phyloP scores from a whole-genome alignment of 805 yeast species.

The Middelhovenomyces tepae region DNA sequence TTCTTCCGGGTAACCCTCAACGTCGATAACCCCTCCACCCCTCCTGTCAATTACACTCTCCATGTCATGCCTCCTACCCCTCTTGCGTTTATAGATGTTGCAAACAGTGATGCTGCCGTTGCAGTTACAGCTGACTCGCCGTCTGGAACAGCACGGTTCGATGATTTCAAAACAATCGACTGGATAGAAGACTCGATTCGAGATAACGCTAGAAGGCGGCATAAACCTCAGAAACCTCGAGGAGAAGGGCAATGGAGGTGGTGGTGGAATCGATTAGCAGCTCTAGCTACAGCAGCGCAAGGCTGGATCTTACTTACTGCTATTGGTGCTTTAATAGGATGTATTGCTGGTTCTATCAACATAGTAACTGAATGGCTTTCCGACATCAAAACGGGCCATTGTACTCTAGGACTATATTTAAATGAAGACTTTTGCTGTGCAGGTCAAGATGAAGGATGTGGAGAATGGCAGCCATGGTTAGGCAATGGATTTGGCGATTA shows the following conservation, averaged over 20 bases:
- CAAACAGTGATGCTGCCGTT: too few relatives aligned
- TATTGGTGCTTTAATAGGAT: conserved; percentile 72
- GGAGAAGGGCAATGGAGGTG: conserved; percentile 13
- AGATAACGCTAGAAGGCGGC: conserved; percentile 23
- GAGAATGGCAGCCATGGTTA: conserved; percentile 62
- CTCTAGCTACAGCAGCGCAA: conserved; percentile 29
- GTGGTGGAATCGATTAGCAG: conserved; percentile 9
- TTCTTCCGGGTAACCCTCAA: too few relatives aligned
- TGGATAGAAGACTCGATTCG: conserved; percentile 49
- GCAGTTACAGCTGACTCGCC: too few relatives aligned
- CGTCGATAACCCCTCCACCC: too few relatives aligned
- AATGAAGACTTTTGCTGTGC: conserved; percentile 77
- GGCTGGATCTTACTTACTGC: conserved; percentile 67
- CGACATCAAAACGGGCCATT: conserved; percentile 69
- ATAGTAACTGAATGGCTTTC: conserved; percentile 83
- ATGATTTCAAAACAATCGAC: too few relatives aligned
- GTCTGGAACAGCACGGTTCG: too few relatives aligned
- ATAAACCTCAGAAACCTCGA: conserved; percentile 11
- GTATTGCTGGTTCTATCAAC: conserved; percentile 73
- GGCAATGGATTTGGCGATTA: conserved; percentile 38
- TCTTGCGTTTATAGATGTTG: too few relatives aligned
- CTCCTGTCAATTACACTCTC: too few relatives aligned
- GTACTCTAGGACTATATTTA: conserved; percentile 58
- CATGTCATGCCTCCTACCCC: too few relatives aligned
- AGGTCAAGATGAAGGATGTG: conserved; percentile 47